These are phyloP conservation scores for Royoungia palumana DNA, from an alignment of 768 basidiomycete genomes.

Conservation along the genomic window DNA sequence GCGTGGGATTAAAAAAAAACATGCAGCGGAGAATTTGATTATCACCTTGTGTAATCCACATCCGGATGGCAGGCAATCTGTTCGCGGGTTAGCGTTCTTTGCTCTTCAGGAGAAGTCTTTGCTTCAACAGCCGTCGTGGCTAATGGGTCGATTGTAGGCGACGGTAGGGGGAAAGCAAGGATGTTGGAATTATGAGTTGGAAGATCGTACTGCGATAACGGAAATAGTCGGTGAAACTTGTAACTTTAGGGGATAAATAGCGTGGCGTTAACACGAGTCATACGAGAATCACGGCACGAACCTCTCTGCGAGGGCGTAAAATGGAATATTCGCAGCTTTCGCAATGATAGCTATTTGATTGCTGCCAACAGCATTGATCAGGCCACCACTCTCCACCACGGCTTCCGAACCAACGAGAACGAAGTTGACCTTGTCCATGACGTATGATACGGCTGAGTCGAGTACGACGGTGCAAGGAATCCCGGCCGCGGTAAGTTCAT, in stretches of 20 bases:
- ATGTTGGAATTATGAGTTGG: slow-evolving; percentile 76
- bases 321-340: slow-evolving; percentile 90
- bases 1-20: slow-evolving; percentile 26
- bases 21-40: slow-evolving; percentile 10
- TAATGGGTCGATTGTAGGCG: slow-evolving; percentile 5
- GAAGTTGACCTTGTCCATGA: slow-evolving; percentile 95
- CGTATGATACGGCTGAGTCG: slow-evolving; percentile 95
- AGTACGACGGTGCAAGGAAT: slow-evolving; percentile 93
- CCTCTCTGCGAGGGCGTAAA: slow-evolving; percentile 95
- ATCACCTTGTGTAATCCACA: slow-evolving; percentile 90
- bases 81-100: slow-evolving; percentile 64
- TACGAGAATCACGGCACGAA: slow-evolving; percentile 31
- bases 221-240: slow-evolving; percentile 96
- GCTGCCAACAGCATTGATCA: slow-evolving; percentile 91
- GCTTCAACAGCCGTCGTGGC: slow-evolving; percentile 3
- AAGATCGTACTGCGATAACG: slow-evolving; percentile 86
- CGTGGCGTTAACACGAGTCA: slow-evolving; percentile 20
- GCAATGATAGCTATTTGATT: slow-evolving; percentile 97
- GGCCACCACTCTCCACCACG: slow-evolving; percentile 93
- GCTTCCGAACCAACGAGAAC: slow-evolving; percentile 97
- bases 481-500: slow-evolving; percentile 80
- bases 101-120: background rate
- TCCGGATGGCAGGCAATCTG: slow-evolving; percentile 81
- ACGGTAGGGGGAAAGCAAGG: slow-evolving; percentile 59
- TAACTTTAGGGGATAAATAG: slow-evolving; percentile 53